Conservation (phyloP, 352 stramenopile species). For the Halophytophthora polymorphica region DNA sequence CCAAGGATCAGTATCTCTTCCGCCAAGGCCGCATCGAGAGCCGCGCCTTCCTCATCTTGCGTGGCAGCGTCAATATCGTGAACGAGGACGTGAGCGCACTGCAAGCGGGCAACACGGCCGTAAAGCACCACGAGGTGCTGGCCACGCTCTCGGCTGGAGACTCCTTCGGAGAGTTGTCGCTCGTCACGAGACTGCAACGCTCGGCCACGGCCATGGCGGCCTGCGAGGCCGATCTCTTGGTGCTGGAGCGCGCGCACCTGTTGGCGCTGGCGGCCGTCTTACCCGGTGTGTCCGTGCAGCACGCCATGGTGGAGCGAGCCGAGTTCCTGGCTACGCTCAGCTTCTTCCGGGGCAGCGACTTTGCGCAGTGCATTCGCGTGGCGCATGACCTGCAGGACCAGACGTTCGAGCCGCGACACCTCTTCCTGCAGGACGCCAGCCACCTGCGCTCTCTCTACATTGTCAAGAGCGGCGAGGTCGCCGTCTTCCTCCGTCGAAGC, state of each 20-base stretch:
- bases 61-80: slow-evolving; percentile 75
- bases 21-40: slow-evolving; percentile 71
- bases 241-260: slow-evolving; percentile 67
- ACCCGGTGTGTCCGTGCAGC: slow-evolving; percentile 61
- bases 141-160: slow-evolving; percentile 62
- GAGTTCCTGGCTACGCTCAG: slow-evolving; percentile 58
- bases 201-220: slow-evolving; percentile 63
- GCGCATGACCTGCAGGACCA: slow-evolving; percentile 63
- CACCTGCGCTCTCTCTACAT: slow-evolving; percentile 62
- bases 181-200: slow-evolving; percentile 66
- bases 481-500: slow-evolving; percentile 50
- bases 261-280: slow-evolving; percentile 28
- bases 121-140: slow-evolving; percentile 59
- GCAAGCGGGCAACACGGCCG: slow-evolving; percentile 17
- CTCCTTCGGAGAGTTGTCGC: slow-evolving; percentile 69
- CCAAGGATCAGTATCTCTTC: slow-evolving; percentile 56
- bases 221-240: slow-evolving; percentile 64
- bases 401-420: slow-evolving; percentile 50
- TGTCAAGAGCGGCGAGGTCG: slow-evolving; percentile 65
- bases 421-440: slow-evolving; percentile 52
- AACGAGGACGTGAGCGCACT: slow-evolving; percentile 56
- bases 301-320: slow-evolving; percentile 68
- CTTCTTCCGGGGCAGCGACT: slow-evolving; percentile 58
- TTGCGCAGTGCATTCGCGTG: slow-evolving; percentile 71
- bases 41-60: slow-evolving; percentile 75